These are phyloP conservation scores for Cladosporium cucumerinum DNA, from an alignment of 2,329 filamentous ascomycete genomes.

Conservation along the genomic window DNA sequence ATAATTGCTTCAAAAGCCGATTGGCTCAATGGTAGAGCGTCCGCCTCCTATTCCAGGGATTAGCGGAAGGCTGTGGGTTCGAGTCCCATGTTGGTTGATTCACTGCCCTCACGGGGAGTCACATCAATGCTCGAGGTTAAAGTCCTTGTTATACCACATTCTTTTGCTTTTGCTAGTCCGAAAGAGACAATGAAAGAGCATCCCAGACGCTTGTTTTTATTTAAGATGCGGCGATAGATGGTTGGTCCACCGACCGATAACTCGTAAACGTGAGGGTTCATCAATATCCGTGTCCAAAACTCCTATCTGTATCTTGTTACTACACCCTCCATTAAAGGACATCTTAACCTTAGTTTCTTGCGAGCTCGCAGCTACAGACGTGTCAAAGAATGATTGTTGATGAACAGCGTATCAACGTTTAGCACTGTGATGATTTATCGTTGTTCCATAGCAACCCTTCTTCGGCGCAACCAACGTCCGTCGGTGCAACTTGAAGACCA, in stretches of 20 bases:
- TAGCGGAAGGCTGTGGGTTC: constrained; percentile 28
- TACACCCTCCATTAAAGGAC: not conserved
- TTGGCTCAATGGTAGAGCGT: constrained; percentile 18
- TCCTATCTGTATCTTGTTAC: not conserved
- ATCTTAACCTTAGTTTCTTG: not conserved
- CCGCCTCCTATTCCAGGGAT: constrained; percentile 9
- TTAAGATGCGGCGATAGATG: not conserved
- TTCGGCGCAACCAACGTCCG: not conserved
- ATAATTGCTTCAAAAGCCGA: not conserved
- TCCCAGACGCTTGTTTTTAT: not conserved
- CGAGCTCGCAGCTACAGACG: not conserved
- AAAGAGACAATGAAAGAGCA: not conserved
- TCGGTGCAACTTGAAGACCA: not conserved
- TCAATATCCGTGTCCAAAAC: not conserved
- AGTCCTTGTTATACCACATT: not conserved
- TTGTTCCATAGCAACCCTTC: not conserved
- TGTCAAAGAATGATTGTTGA: not conserved
- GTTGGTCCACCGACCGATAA: not conserved
- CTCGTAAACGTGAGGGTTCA: not conserved
- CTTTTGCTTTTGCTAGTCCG: not conserved
- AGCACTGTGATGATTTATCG: not conserved
- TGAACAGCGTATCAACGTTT: not conserved
- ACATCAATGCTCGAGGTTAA: not conserved
- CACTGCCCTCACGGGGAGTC: not conserved
- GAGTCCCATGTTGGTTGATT: constrained; percentile 27